Percentiles rank a stretch among this genome's conserved stretches.
These are phyloP conservation scores for Rubroshorea leprosula DNA, from an alignment of 345 rosid genomes.

Conservation along the genomic window DNA sequence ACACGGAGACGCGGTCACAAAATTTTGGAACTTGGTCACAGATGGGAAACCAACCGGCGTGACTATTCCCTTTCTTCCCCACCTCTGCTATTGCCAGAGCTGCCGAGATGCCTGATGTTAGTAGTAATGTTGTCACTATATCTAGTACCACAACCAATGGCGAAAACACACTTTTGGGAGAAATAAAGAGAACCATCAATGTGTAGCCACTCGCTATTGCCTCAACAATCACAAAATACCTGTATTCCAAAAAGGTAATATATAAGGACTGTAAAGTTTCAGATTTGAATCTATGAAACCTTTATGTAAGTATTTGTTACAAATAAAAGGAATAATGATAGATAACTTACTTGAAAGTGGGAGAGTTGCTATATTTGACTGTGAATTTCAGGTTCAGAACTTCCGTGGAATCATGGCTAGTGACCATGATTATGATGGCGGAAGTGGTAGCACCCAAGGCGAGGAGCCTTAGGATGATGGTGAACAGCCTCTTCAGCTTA, in stretches of 20 bases:
- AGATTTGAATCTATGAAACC: background rate
- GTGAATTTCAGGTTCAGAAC: constrained; percentile 52
- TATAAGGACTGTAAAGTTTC: too few relatives aligned
- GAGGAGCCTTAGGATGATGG: constrained; percentile 33
- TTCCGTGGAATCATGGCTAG: constrained; percentile 36
- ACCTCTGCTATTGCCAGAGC: constrained; percentile 50
- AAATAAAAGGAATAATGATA: too few relatives aligned
- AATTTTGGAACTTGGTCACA: constrained; percentile 46
- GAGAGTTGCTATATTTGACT: constrained; percentile 43
- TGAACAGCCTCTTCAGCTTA: constrained; percentile 15
- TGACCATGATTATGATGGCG: constrained; percentile 40
- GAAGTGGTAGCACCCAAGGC: constrained; percentile 34
- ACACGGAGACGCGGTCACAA: constrained; percentile 35
- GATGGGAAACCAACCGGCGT: constrained; percentile 62
- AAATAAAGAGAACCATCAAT: constrained; percentile 26
- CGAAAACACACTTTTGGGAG: constrained; percentile 20
- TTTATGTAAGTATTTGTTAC: background rate
- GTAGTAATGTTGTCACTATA: constrained; percentile 34
- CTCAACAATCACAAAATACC: constrained; percentile 49
- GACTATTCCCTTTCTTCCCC: constrained; percentile 51
- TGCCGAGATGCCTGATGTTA: constrained; percentile 50
- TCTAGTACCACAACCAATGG: constrained; percentile 34
- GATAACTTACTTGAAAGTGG: constrained; percentile 38
- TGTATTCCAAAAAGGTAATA: constrained; percentile 11
- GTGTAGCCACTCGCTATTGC: constrained; percentile 40